Base-by-base conservation (phyloP, 2,329 filamentous ascomycete species). In the Graphilbum ipis-grandicollis region DNA sequence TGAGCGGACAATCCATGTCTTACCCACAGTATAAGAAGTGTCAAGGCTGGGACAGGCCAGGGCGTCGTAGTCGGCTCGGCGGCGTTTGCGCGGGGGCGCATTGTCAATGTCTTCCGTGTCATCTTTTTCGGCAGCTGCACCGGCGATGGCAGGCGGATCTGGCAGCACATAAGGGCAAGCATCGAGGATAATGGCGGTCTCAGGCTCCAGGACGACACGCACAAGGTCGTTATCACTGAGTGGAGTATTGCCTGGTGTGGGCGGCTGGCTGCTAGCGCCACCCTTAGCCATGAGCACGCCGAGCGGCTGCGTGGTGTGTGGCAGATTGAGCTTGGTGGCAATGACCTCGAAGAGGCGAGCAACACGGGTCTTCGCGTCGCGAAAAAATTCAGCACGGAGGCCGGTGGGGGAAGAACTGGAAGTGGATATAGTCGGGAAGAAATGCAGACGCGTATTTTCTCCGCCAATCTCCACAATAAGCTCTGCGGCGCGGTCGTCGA, bases 401-500 rank as follows among this genome's bases (percentile, higher is more conserved):
- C 52, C 53, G 33, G 22, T 10, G 35, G 14, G 15, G n/a, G 30
- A 13, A 50, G 44, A 5, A 49, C 34, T 36, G 48, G 44, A 12
- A 50, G 19, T 47, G 51, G 13, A 23, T n/a, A 23, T 34, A 5
- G 21, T 31, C 29, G 37, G 33, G 15, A 34, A 23, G 17, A 70
- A 57, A 45, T 75, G 64, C 26, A 82, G 52, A 22, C 63, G 55
- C 3, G 73, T 79, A 36, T 65, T 65, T 47, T 83, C 79, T 32
- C 65, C 66, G 15, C 76, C 74, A 35, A 92, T 79, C 53, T 96
- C 84, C 2, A 94, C 59, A 19, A 96, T 66, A 18, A 94, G 66
- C 51, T 86, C 80, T 41, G 72, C 65, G 0, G 78, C 58, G 18
- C 64, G 65, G 37, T 82, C 74, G 52, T 94, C 85, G n/a, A 84